Base-by-base conservation (phyloP, 495 filamentous ascomycete genomes). In the Lepidopterella palustris region DNA sequence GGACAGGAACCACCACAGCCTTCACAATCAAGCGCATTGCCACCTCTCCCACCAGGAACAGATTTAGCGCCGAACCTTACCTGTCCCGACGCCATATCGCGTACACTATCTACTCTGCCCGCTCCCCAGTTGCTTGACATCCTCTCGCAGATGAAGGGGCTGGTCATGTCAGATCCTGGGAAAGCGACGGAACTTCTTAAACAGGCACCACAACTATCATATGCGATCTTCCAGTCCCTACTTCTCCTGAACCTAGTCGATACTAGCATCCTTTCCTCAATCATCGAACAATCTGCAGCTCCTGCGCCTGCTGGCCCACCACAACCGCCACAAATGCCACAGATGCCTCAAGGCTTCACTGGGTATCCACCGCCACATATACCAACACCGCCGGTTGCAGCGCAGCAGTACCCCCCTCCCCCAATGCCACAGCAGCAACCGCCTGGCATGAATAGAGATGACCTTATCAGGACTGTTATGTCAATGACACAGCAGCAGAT, bases 201-300 rank as follows among this genome's bases (percentile, higher is more conserved):
- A 57, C 85, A 91, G 74, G 92, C 93, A 0, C 93, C 93, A 0
- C 93, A 99, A 74, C 85, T 99, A 23, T 84, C 88, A 42, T 97
- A 95, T 66, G 95, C 93, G 24, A 88, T 97, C 64, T 97, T 99
- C 77, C 95, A 97, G 71, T 87, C 91, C 5, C 78, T 99, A 3
- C 82, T 99, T 0, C 80, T 97, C 15, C 91, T 97, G 85, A 89
- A 88, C 45, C 82, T 99, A 6, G 93, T 99, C 55, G 90, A 93
- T 65, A 79, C 82, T 29, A 76, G 68, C 27, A 74, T 81, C 6
- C 71, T 87, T 25, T 76, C 77, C 25, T 75, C 77, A 9, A 79
- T 87, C 24, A 77, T 87, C 23, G 81, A 85, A 65, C 77, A 80
- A 62, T 73, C 78, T 6, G 69, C 74, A 3, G 76, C 77, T 60